A percentile compares a stretch with the other conserved stretches of the same genome.
Conservation (phyloP, 352 stramenopile genomes). For the Blastocystis sp. region DNA sequence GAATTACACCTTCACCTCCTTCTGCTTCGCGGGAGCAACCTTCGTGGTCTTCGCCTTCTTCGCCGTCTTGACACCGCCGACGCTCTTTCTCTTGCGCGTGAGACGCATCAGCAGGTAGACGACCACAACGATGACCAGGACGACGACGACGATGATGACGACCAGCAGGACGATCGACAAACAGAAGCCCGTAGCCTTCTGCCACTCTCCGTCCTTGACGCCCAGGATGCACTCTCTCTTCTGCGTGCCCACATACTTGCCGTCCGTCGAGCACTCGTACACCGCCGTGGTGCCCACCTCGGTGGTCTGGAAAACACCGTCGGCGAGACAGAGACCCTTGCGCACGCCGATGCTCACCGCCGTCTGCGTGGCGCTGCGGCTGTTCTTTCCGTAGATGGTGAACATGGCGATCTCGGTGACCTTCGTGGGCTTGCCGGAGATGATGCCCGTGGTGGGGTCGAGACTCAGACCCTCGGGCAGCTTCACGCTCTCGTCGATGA, state of each 20-base stretch:
- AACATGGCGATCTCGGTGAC: neutral
- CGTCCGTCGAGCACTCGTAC: constrained; percentile 18
- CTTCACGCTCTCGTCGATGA: neutral
- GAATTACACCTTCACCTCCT: constrained; percentile 19
- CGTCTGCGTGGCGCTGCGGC: neutral
- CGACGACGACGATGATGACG: neutral
- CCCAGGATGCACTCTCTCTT: constrained; percentile 1
- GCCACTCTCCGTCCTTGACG: constrained; percentile 15
- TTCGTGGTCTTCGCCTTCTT: neutral
- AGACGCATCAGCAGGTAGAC: constrained; percentile 4
- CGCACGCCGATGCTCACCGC: neutral
- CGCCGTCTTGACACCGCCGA: neutral
- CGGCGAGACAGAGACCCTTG: constrained; percentile 13
- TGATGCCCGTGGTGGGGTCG: constrained; percentile 10
- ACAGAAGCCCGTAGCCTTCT: neutral
- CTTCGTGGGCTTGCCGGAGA: constrained; percentile 26
- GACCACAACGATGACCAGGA: constrained; percentile 20
- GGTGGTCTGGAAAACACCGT: constrained; percentile 15
- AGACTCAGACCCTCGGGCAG: constrained; percentile 30
- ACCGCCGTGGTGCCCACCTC: constrained; percentile 8
- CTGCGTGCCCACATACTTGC: constrained; percentile 26
- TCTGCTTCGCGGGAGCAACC: neutral
- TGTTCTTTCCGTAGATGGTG: constrained; percentile 31
- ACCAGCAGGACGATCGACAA: neutral
- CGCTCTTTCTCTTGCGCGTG: constrained; percentile 16